Base-by-base conservation (phyloP, 805 yeast genomes). In the Middelhovenomyces tepae region DNA sequence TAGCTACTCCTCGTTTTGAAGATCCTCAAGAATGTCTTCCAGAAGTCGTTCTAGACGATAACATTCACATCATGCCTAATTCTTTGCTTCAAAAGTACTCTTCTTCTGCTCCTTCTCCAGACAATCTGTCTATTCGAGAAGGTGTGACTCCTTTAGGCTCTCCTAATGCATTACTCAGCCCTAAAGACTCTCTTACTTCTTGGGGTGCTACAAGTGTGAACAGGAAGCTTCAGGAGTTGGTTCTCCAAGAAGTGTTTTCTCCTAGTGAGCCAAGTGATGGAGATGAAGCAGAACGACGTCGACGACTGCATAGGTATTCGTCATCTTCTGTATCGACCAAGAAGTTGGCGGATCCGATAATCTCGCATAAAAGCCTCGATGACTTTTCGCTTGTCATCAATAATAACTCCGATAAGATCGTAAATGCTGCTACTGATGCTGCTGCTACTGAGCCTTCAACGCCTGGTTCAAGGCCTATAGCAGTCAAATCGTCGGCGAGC, bases 21-120 rank as follows among this genome's bases (percentile, higher is more conserved):
- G 26, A 11, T 22, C 36, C 13, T 7, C 17, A 7, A n/a, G 11
- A 25, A 10, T 34, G 31, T 5, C 64, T 74, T 7, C 82, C 89
- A 2, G 95, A 85, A 50, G 97, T 89, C n/a, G 76, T 82, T 1
- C 65, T 89, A 21, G 87, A 85, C 53, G 97, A 89, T 50, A 89
- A 89, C 55, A 78, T 73, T 38, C 98, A 89, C 56, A 87, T 89
- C 35, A 78, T 89, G 20, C 95, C 97, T 0, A 79, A 78, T 36
- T 76, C 86, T 2, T 55, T 84, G 40, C 72, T 85, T 74, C 67
- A 67, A 39, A 74, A 71, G 35, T 78, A 73, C 47, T 69, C 82
- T 4, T 44, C 60, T 3, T 58, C 67, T 4, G 61, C 64, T 5
- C 66, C 69, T 4, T 54, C 62, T 16, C 51, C 61, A 7, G 42